phyloP scores from a whole-genome alignment of 305 asterid genomes.

The Ruellia speciosa region DNA sequence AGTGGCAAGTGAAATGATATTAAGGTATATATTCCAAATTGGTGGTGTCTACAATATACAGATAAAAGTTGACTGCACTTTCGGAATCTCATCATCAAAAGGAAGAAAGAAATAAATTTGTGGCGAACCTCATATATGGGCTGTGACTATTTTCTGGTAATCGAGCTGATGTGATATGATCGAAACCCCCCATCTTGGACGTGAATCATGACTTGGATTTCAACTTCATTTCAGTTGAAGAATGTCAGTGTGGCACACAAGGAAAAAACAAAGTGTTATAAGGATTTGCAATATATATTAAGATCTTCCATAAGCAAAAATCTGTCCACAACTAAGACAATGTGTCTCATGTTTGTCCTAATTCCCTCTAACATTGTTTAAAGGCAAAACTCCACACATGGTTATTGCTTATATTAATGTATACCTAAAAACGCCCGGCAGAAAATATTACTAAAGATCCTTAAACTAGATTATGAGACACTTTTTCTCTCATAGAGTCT shows the following conservation, averaged over 20 bases:
- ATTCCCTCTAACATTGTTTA: background rate
- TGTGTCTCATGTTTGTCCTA: background rate
- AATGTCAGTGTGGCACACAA: background rate
- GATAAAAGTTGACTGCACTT: constrained; percentile 35
- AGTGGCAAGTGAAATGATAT: constrained; percentile 28
- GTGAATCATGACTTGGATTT: constrained; percentile 73
- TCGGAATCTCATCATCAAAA: constrained; percentile 57
- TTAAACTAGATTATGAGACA: too few species aligned
- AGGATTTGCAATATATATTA: background rate
- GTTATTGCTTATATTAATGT: too few species aligned
- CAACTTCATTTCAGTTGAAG: constrained; percentile 42
- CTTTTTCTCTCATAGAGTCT: too few species aligned
- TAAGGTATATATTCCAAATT: constrained; percentile 48
- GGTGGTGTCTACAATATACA: constrained; percentile 33
- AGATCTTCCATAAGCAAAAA: constrained; percentile 4
- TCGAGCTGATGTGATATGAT: constrained; percentile 33
- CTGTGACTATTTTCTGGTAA: constrained; percentile 29
- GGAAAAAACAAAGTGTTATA: background rate
- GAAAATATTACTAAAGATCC: background rate
- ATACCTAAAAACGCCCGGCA: too few species aligned
- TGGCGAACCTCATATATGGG: constrained; percentile 65
- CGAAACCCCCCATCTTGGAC: constrained; percentile 44
- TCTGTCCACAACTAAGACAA: background rate
- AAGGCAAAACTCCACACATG: too few species aligned
- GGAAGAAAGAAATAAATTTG: constrained; percentile 34